Evolutionary conservation across 108 stramenopile species (phyloP).

Genomic region (Pseudonitzschia multistriata): DNA sequence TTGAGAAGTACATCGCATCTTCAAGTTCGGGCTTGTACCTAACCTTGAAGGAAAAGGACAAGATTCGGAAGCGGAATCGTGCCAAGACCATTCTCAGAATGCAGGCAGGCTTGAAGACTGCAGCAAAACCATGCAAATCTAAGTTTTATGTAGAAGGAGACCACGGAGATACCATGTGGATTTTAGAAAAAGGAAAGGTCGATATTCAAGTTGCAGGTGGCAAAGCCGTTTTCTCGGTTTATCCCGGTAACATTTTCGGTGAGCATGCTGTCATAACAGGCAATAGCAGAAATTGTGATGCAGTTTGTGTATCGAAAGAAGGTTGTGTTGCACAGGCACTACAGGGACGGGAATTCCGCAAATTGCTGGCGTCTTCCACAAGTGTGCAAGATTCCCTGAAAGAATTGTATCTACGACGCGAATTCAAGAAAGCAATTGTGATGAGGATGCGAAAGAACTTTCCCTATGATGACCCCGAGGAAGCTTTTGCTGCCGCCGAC

Average conservation of each 20-base stretch:
- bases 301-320: conserved; percentile 53
- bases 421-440: conserved; percentile 84
- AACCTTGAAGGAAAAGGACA: conserved; percentile 73
- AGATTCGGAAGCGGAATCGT: conserved; percentile 74
- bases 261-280: conserved; percentile 73
- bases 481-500: conserved; percentile 74
- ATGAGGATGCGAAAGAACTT: conserved; percentile 55
- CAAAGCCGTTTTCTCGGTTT: conserved; percentile 45
- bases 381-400: conserved; percentile 53
- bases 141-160: conserved; percentile 59
- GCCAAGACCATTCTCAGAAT: conserved; percentile 72
- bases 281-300: conserved; percentile 57
- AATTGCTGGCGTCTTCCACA: conserved; percentile 53
- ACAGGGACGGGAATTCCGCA: conserved; percentile 54
- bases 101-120: conserved; percentile 60
- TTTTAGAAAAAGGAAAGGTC: conserved; percentile 51
- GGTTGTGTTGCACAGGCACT: conserved; percentile 60
- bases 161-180: conserved; percentile 50
- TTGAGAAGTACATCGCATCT: conserved; percentile 78
- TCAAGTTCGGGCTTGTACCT: conserved; percentile 49
- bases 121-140: conserved; percentile 37
- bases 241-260: conserved; percentile 69
- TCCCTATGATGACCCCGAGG: conserved; percentile 59
- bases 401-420: conserved; percentile 73
- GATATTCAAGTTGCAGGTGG: conserved; percentile 33